phyloP scores from a whole-genome alignment of 352 stramenopile genomes.

The Phytophthora podocarpi region DNA sequence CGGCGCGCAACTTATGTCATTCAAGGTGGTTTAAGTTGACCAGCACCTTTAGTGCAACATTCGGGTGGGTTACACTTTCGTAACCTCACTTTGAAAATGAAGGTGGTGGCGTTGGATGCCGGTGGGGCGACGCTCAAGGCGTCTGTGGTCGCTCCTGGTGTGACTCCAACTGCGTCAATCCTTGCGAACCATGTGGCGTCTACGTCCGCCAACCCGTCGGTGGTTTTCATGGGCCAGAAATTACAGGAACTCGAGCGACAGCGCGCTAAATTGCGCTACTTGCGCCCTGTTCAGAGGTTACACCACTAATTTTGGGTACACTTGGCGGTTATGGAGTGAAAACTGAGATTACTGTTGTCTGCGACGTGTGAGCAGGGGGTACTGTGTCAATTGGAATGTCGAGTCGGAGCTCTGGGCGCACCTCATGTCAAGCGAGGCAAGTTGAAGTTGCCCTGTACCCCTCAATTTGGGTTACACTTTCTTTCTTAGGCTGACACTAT shows the following conservation, averaged over 20 bases:
- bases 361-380: conserved; percentile 45
- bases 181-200: conserved; percentile 63
- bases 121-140: conserved; percentile 72
- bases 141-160: conserved; percentile 36
- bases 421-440: conserved; percentile 53
- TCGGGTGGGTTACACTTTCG: not conserved
- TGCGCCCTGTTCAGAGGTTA: conserved; percentile 53
- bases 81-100: conserved; percentile 16
- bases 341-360: conserved; percentile 1
- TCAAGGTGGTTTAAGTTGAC: no score
- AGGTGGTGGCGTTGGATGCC: conserved; percentile 59
- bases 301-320: conserved; percentile 3
- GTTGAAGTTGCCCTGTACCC: conserved; percentile 16
- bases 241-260: conserved; percentile 61
- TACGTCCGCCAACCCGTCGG: conserved; percentile 24
- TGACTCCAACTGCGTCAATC: not conserved
- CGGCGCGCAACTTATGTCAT: no score
- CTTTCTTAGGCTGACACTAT: conserved; percentile 3
- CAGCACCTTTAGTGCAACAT: not conserved
- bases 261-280: conserved; percentile 49
- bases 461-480: conserved; percentile 11
- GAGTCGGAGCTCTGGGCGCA: conserved; percentile 66
- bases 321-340: not conserved
- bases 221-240: conserved; percentile 45
- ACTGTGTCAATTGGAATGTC: conserved; percentile 85